Conservation (phyloP, 1,139 yeast genomes). For the Yamadazyma trypodendri region DNA sequence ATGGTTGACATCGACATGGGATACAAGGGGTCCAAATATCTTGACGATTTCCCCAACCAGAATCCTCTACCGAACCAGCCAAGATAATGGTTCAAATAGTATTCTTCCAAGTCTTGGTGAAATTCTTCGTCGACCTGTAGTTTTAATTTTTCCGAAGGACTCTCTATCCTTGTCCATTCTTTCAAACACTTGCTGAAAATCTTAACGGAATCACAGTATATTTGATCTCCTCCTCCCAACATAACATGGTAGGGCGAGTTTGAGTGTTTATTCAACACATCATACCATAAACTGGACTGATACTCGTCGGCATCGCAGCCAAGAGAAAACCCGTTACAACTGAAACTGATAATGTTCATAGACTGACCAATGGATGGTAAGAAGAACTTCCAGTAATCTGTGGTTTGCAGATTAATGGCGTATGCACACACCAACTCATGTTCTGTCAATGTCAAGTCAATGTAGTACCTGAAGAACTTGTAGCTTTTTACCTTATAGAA, state of each 20-base stretch:
- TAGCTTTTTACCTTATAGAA: constrained; percentile 48
- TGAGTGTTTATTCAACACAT: constrained; percentile 67
- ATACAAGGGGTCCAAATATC: constrained; percentile 62
- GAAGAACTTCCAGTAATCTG: constrained; percentile 48
- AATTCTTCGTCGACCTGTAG: constrained; percentile 43
- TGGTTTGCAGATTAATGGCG: constrained; percentile 44
- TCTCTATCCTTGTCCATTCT: constrained; percentile 61
- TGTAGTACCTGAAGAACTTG: constrained; percentile 62
- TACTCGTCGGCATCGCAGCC: constrained; percentile 65
- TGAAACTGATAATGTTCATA: constrained; percentile 78
- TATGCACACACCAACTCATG: constrained; percentile 65
- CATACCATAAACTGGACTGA: constrained; percentile 81
- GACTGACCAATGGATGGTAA: constrained; percentile 59
- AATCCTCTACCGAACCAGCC: constrained; percentile 89
- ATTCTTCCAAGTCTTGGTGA: constrained; percentile 54
- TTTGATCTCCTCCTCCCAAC: constrained; percentile 97
- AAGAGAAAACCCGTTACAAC: constrained; percentile 92
- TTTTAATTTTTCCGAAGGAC: constrained; percentile 32
- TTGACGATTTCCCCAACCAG: constrained; percentile 70
- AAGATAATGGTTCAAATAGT: constrained; percentile 70
- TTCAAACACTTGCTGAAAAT: constrained; percentile 51
- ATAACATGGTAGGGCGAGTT: constrained; percentile 77
- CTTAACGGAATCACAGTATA: constrained; percentile 83
- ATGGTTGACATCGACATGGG: constrained; percentile 79
- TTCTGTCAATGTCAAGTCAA: constrained; percentile 45